phyloP scores from a whole-genome alignment of 768 basidiomycete genomes.

The Suillus subalutaceus region DNA sequence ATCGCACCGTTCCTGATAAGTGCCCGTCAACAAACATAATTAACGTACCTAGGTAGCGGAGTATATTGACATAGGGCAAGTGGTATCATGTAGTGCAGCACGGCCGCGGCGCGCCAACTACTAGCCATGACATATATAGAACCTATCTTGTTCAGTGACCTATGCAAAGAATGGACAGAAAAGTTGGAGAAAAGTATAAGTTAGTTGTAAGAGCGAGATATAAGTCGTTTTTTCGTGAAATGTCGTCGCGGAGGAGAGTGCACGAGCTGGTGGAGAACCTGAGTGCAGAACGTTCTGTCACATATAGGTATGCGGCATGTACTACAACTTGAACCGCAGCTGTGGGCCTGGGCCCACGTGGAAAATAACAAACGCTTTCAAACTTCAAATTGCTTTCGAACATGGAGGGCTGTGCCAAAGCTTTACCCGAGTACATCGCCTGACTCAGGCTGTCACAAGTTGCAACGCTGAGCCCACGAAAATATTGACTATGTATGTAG shows the following conservation, averaged over 20 bases:
- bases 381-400: background rate
- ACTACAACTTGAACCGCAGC: background rate
- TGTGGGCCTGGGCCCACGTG: background rate
- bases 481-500: too few relatives aligned
- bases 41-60: constrained; percentile 29
- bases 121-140: constrained; percentile 16
- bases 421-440: too few relatives aligned
- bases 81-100: constrained; percentile 18
- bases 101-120: constrained; percentile 8
- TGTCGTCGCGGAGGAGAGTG: background rate
- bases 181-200: constrained; percentile 14
- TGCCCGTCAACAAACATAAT: background rate
- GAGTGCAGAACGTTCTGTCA: background rate
- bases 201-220: constrained; percentile 13
- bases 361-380: background rate
- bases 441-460: background rate
- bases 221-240: constrained; percentile 2
- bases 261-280: background rate
- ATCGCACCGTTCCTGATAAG: constrained; percentile 13
- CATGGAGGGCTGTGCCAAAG: too few relatives aligned
- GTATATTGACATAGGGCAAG: constrained; percentile 25
- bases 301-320: background rate
- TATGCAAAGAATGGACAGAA: background rate
- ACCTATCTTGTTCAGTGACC: background rate
- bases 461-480: background rate